Percentiles rank a stretch among this genome's conserved stretches.
phyloP scores from a whole-genome alignment of 768 basidiomycete genomes.

The Lactarius pseudohatsudake region DNA sequence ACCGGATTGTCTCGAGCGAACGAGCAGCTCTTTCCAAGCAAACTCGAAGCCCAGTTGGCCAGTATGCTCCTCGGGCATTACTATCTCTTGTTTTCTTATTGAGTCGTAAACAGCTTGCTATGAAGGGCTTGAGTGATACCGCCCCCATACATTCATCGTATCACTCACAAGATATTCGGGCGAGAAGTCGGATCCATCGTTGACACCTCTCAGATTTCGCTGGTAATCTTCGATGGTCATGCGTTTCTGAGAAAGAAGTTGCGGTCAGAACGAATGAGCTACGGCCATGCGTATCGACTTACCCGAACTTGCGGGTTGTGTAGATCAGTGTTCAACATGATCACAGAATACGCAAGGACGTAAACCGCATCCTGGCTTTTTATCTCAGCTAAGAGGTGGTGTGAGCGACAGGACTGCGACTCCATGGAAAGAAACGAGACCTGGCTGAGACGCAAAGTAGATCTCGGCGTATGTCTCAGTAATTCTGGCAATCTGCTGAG shows the following conservation, averaged over 20 bases:
- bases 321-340: conserved; percentile 97
- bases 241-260: conserved; percentile 63
- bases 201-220: conserved; percentile 90
- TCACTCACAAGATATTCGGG: conserved; percentile 74
- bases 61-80: conserved; percentile 97
- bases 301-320: conserved; percentile 93
- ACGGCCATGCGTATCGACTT: conserved; percentile 34
- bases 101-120: conserved; percentile 92
- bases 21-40: conserved; percentile 94
- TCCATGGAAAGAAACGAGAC: conserved; percentile 38
- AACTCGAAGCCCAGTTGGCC: conserved; percentile 98
- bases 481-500: conserved; percentile 91
- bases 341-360: conserved; percentile 91
- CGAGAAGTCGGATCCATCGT: conserved; percentile 80
- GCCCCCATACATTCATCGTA: neutral
- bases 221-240: conserved; percentile 96
- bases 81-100: conserved; percentile 90
- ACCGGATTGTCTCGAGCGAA: conserved; percentile 81
- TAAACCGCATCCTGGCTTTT: conserved; percentile 91
- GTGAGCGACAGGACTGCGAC: neutral
- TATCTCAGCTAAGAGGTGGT: conserved; percentile 64
- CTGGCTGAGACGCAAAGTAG: conserved; percentile 84
- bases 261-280: conserved; percentile 11
- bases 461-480: conserved; percentile 92
- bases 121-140: conserved; percentile 1